phyloP scores from a whole-genome alignment of 805 yeast species.

The Lachancea fermentati region DNA sequence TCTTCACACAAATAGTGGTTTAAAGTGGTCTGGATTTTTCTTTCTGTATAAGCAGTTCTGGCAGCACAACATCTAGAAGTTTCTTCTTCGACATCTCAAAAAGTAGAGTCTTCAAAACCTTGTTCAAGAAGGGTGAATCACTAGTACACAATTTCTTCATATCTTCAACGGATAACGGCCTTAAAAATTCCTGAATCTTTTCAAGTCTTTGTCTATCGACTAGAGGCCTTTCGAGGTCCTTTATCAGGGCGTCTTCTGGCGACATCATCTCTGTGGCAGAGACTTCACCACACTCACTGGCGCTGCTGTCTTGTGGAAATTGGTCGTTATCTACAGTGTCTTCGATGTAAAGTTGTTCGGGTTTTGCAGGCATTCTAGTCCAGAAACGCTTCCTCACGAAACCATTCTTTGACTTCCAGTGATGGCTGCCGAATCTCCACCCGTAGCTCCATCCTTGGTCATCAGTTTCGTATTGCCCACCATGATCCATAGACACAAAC shows the following conservation, averaged over 20 bases:
- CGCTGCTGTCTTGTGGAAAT: not conserved
- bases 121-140: slow-evolving; percentile 1
- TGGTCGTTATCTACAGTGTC: slow-evolving; percentile 1
- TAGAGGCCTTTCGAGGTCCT: slow-evolving; percentile 7
- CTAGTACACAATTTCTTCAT: not conserved
- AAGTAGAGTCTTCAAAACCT: slow-evolving; percentile 2
- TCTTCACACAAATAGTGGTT: not conserved
- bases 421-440: slow-evolving; percentile 39
- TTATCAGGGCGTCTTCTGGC: slow-evolving; percentile 4
- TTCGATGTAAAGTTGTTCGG: slow-evolving; percentile 4
- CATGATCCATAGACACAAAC: slow-evolving; percentile 61
- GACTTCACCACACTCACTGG: not conserved
- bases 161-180: not conserved
- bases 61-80: not conserved
- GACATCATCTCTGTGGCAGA: not conserved
- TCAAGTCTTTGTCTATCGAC: slow-evolving; percentile 18
- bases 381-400: slow-evolving; percentile 65
- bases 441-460: slow-evolving; percentile 84
- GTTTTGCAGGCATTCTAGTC: slow-evolving; percentile 37
- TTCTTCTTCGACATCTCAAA: slow-evolving; percentile 2
- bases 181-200: slow-evolving; percentile 6
- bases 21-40: slow-evolving; percentile 1
- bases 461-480: slow-evolving; percentile 50
- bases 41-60: slow-evolving; percentile 5
- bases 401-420: slow-evolving; percentile 64